Conservation (phyloP, 2,329 filamentous ascomycete species). For the Pyricularia grisea region DNA sequence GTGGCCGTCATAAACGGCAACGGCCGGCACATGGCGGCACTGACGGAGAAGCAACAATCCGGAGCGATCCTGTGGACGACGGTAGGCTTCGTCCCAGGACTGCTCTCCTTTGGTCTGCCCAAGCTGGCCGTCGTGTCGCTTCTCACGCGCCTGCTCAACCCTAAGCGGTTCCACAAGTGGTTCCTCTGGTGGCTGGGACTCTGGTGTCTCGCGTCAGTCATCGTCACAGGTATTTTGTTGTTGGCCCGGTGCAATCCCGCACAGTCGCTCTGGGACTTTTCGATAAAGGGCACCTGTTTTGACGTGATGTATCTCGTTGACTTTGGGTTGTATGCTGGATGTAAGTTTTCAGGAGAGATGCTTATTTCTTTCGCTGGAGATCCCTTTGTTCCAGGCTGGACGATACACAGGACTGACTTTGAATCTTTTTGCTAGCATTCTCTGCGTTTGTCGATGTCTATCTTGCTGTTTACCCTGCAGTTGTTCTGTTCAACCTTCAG, state of each 20-base stretch:
- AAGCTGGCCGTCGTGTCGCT: conserved; percentile 31
- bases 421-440: neutral
- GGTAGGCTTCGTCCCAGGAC: conserved; percentile 24
- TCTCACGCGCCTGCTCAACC: conserved; percentile 27
- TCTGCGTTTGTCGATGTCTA: conserved; percentile 25
- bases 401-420: neutral
- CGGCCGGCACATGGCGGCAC: neutral
- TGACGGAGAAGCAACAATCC: neutral
- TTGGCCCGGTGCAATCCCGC: conserved; percentile 28
- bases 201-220: conserved; percentile 1
- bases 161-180: conserved; percentile 19
- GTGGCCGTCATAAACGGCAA: neutral
- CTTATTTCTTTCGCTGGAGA: too few species aligned
- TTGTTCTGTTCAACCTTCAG: conserved; percentile 25
- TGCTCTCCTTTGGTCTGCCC: conserved; percentile 28
- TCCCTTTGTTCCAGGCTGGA: too few species aligned
- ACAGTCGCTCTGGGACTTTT: conserved; percentile 24
- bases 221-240: conserved; percentile 25
- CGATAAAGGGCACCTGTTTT: neutral
- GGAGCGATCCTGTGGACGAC: conserved; percentile 21
- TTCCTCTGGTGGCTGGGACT: conserved; percentile 26
- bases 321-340: conserved; percentile 22
- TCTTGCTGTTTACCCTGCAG: conserved; percentile 28
- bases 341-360: conserved; percentile 15
- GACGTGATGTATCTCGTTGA: neutral